Evolutionary conservation across 1,139 yeast genomes (phyloP).

Genomic region (Suhomyces bribrorum): DNA sequence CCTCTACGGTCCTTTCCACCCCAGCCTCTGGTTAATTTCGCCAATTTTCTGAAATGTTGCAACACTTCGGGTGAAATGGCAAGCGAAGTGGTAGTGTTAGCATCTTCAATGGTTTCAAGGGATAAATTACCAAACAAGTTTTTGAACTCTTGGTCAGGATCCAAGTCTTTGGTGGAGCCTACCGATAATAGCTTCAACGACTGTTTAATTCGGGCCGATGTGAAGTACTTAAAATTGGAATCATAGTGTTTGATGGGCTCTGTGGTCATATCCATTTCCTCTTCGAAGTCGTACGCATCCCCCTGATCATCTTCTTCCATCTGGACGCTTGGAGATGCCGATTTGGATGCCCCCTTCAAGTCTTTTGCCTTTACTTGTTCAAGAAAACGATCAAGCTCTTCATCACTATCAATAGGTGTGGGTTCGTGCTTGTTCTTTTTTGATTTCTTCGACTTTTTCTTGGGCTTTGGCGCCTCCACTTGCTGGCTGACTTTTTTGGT

Average conservation of each 20-base stretch:
- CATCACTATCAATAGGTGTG: constrained; percentile 33
- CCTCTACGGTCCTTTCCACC: constrained; percentile 74
- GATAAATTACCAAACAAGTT: constrained; percentile 75
- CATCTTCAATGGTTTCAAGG: constrained; percentile 68
- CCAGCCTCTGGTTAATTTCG: constrained; percentile 74
- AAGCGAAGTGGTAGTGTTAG: constrained; percentile 60
- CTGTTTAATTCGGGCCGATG: constrained; percentile 41
- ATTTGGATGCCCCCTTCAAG: constrained; percentile 16
- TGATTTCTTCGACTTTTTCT: constrained; percentile 24
- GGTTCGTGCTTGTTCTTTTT: constrained; percentile 7
- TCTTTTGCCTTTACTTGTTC: constrained; percentile 39
- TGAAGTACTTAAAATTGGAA: constrained; percentile 47
- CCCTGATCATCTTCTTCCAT: constrained; percentile 18
- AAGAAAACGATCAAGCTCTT: constrained; percentile 43
- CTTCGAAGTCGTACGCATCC: constrained; percentile 33
- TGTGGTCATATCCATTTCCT: constrained; percentile 29
- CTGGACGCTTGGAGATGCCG: background rate
- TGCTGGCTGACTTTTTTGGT: constrained; percentile 7
- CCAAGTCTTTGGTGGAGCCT: constrained; percentile 55
- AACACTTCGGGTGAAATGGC: constrained; percentile 68
- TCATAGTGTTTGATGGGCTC: constrained; percentile 42
- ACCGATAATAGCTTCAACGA: constrained; percentile 46
- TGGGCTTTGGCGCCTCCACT: constrained; percentile 16
- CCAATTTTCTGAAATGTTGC: constrained; percentile 61
- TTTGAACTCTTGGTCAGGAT: constrained; percentile 78